phyloP scores from a whole-genome alignment of 139 green algal genomes.

The Closterium sp. region DNA sequence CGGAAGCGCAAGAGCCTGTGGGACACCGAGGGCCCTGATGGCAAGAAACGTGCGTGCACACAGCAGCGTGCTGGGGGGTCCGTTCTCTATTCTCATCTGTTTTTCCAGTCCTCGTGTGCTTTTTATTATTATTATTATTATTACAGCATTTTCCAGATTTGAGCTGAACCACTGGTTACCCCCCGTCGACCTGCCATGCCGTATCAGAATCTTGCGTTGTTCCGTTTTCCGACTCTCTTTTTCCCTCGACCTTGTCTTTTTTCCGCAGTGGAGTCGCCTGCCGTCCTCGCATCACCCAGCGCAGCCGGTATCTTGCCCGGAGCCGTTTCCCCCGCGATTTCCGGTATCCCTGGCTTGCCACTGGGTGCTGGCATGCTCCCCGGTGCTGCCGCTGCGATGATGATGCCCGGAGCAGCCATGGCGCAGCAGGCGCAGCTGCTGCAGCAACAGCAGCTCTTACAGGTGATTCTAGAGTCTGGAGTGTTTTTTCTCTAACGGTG shows the following conservation, averaged over 20 bases:
- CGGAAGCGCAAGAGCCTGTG: constrained; percentile 26
- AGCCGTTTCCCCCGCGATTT: background rate
- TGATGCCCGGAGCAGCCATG: background rate
- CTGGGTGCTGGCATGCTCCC: background rate
- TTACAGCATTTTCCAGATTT: background rate
- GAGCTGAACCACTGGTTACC: no score
- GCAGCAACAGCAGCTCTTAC: constrained; percentile 23
- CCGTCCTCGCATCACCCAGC: background rate
- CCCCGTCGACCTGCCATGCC: no score
- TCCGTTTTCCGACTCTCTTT: background rate
- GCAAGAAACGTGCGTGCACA: background rate
- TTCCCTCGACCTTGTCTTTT: background rate
- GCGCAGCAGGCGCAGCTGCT: constrained; percentile 13
- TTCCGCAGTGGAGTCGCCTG: background rate
- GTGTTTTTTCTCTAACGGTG: no score
- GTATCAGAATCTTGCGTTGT: no score
- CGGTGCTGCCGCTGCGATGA: background rate
- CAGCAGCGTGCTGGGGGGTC: background rate
- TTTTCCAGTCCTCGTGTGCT: background rate
- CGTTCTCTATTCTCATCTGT: background rate
- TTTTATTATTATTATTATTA: constrained; percentile 24
- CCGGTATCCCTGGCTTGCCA: background rate
- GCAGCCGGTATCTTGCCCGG: background rate
- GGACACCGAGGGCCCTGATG: constrained; percentile 6
- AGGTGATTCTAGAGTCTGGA: background rate